Conservation (phyloP, 495 filamentous ascomycete species). For the Amniculicola lignicola region DNA sequence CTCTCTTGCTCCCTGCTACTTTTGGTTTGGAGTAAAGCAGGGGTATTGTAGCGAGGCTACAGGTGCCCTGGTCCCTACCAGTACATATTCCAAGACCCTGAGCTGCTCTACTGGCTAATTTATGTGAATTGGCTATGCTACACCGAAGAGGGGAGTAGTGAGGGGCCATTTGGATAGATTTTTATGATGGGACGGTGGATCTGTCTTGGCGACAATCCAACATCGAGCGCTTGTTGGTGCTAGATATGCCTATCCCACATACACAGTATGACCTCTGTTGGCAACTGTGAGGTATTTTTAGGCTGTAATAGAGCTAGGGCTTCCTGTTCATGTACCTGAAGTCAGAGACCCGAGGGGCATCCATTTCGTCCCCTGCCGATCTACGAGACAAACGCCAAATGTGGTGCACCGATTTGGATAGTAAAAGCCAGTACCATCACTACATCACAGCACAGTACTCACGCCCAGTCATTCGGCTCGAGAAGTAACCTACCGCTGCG, state of each 20-base stretch:
- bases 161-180: too few species aligned
- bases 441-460: conserved; percentile 6
- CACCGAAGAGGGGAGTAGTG: too few species aligned
- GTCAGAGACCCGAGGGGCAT: not conserved
- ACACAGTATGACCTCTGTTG: too few species aligned
- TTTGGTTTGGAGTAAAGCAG: not conserved
- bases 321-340: not conserved
- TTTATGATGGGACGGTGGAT: too few species aligned
- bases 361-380: too few species aligned
- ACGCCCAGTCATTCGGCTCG: not conserved
- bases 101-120: not conserved
- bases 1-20: not conserved
- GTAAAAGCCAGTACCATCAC: not conserved
- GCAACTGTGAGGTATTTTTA: too few species aligned
- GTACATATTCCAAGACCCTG: not conserved
- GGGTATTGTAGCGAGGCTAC: not conserved
- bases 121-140: too few species aligned
- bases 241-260: too few species aligned
- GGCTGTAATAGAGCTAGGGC: too few species aligned
- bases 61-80: not conserved
- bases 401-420: not conserved
- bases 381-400: too few species aligned
- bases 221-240: too few species aligned
- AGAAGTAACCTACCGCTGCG: not conserved
- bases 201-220: too few species aligned